phyloP scores from a whole-genome alignment of 106 monocot species.

The Agapanthus africanus region DNA sequence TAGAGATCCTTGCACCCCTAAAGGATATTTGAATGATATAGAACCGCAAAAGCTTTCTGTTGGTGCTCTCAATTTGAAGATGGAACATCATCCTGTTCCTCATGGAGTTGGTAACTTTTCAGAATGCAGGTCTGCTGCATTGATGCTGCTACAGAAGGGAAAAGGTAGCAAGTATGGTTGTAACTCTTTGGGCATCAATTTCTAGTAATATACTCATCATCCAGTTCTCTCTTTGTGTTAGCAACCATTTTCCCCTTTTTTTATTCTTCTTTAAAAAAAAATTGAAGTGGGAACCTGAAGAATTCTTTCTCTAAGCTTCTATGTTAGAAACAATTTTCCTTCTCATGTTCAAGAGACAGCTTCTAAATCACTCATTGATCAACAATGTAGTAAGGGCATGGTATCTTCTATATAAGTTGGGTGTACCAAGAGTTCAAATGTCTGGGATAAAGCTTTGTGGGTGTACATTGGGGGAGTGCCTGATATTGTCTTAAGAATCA shows the following conservation, averaged over 20 bases:
- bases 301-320: not conserved
- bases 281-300: too few species aligned
- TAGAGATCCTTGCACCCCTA: constrained; percentile 79
- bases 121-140: constrained; percentile 71
- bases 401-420: not conserved
- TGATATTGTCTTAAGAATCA: not conserved
- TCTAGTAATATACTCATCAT: not conserved
- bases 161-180: constrained; percentile 44
- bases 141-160: constrained; percentile 55
- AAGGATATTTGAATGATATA: constrained; percentile 31
- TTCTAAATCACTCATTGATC: not conserved
- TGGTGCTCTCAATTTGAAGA: constrained; percentile 12
- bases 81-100: constrained; percentile 7
- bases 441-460: not conserved
- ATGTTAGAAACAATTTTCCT: not conserved
- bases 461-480: not conserved
- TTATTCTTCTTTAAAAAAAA: too few species aligned
- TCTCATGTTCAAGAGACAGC: not conserved
- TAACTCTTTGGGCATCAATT: not conserved
- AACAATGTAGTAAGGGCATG: not conserved
- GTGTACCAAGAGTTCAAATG: not conserved
- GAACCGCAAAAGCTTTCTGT: constrained; percentile 20
- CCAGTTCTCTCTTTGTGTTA: not conserved
- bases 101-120: constrained; percentile 68
- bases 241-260: not conserved